Evolutionary conservation across 441 rosid species (phyloP).

Genomic region (Dalechampia spathulata): DNA sequence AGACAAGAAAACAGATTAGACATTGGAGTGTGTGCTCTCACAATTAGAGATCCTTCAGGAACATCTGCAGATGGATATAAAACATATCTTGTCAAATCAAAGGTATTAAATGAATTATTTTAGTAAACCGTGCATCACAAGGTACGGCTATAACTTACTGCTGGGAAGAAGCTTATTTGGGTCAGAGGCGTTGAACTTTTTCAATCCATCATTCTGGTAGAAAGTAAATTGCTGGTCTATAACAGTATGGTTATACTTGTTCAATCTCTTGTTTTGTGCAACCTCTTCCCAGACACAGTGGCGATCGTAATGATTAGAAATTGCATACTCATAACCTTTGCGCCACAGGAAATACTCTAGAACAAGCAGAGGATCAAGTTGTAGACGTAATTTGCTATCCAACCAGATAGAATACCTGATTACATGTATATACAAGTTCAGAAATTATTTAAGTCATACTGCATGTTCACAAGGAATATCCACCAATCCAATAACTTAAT

Average conservation of each 20-base stretch:
- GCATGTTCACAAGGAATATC: neutral
- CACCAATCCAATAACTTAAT: neutral
- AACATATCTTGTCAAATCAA: constrained; percentile 1
- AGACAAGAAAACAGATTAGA: constrained; percentile 96
- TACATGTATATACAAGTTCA: constrained; percentile 1
- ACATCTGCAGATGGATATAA: constrained; percentile 53
- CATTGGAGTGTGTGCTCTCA: constrained; percentile 96
- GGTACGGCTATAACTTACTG: constrained; percentile 36
- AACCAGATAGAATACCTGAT: constrained; percentile 96
- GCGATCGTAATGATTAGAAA: constrained; percentile 89
- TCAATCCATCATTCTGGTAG: constrained; percentile 76
- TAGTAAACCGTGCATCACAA: neutral
- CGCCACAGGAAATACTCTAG: constrained; percentile 96
- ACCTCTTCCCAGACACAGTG: constrained; percentile 95
- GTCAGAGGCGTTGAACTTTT: constrained; percentile 61
- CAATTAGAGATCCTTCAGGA: constrained; percentile 94
- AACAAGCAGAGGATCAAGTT: constrained; percentile 73
- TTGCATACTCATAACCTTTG: constrained; percentile 87
- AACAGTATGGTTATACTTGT: constrained; percentile 76
- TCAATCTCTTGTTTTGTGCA: constrained; percentile 73
- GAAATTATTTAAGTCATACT: neutral
- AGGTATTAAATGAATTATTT: neutral
- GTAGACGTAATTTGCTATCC: constrained; percentile 95
- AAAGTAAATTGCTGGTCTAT: constrained; percentile 74
- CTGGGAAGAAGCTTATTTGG: constrained; percentile 78